Evolutionary conservation across 2,329 filamentous ascomycete genomes (phyloP).

Genomic region (Cercospora brassicicola): DNA sequence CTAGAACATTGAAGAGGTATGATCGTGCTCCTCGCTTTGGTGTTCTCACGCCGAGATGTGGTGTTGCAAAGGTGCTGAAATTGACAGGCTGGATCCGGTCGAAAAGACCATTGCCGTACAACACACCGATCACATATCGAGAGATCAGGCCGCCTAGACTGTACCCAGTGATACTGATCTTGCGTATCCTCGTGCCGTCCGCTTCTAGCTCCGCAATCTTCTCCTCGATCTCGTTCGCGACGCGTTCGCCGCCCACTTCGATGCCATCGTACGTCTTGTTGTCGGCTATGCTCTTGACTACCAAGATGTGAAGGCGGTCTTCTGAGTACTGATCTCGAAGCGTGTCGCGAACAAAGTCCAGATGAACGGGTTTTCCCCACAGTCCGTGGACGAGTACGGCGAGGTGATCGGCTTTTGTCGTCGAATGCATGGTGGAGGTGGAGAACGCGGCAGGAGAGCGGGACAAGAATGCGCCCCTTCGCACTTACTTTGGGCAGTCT

Average conservation of each 20-base stretch:
- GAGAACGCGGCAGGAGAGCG: background rate
- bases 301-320: constrained; percentile 67
- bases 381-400: constrained; percentile 78
- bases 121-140: constrained; percentile 79
- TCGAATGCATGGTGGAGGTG: constrained; percentile 15
- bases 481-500: background rate
- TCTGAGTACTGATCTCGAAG: constrained; percentile 62
- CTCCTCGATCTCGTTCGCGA: constrained; percentile 64
- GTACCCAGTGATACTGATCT: constrained; percentile 85
- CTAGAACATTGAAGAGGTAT: constrained; percentile 71
- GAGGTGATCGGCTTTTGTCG: constrained; percentile 58
- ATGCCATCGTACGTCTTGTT: constrained; percentile 69
- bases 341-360: constrained; percentile 65
- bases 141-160: constrained; percentile 84
- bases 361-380: constrained; percentile 77
- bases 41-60: constrained; percentile 59
- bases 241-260: constrained; percentile 67
- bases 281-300: constrained; percentile 71
- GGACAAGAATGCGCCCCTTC: background rate
- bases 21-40: constrained; percentile 46
- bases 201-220: constrained; percentile 55
- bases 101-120: constrained; percentile 78
- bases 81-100: constrained; percentile 81
- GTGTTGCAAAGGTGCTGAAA: constrained; percentile 89
- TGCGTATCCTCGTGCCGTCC: constrained; percentile 70